Conservation (phyloP, 1,284 basidiomycete species). For the Inonotus obliquus region DNA sequence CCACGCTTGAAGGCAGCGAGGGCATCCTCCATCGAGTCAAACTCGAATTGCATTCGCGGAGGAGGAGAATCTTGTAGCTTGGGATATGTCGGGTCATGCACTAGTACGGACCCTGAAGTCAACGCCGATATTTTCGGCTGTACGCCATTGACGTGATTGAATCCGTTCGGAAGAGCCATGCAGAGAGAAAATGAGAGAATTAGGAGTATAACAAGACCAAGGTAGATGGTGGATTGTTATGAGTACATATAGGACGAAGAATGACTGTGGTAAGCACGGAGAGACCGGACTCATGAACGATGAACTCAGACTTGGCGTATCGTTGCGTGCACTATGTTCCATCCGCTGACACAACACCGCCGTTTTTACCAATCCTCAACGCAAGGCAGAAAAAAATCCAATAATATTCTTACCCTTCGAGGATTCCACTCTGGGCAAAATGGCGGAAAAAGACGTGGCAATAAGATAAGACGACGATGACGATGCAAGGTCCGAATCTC, state of each 20-base stretch:
- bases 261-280: neutral
- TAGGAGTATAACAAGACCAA: neutral
- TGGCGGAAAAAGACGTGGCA: neutral
- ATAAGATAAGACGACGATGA: neutral
- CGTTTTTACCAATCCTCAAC: no score
- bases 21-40: constrained; percentile 78
- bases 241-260: neutral
- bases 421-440: neutral
- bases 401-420: no score
- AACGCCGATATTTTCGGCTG: neutral
- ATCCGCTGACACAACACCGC: neutral
- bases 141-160: neutral
- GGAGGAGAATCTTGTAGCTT: neutral
- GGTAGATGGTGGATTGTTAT: neutral
- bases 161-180: neutral
- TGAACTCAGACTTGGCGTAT: neutral
- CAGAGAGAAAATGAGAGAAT: neutral
- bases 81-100: constrained; percentile 17
- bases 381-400: no score
- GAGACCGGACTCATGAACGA: neutral
- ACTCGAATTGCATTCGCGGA: constrained; percentile 25
- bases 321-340: neutral
- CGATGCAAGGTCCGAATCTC: neutral
- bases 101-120: neutral
- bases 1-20: constrained; percentile 75